Conservation (phyloP, 805 yeast species). For the Citeromyces matritensis region DNA sequence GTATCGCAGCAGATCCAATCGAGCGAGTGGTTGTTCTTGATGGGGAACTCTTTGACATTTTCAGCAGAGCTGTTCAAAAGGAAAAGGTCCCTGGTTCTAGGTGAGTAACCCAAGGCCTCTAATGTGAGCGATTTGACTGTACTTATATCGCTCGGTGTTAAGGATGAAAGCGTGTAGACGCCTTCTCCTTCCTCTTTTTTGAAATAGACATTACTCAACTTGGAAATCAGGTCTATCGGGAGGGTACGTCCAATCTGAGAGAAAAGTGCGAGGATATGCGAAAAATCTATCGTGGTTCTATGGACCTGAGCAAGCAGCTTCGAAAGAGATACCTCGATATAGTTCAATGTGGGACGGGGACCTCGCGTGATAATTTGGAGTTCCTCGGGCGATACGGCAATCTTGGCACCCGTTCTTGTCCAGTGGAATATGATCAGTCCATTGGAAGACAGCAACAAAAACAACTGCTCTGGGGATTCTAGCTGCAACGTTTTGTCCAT, state of each 20-base stretch:
- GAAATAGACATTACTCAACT: conserved; percentile 14
- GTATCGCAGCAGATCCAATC: too few relatives aligned
- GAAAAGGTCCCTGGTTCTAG: too few relatives aligned
- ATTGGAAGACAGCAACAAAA: conserved; percentile 14
- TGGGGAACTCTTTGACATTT: too few relatives aligned
- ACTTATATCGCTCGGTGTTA: neutral
- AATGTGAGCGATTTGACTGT: too few relatives aligned
- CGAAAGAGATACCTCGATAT: conserved; percentile 18
- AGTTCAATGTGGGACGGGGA: conserved; percentile 10
- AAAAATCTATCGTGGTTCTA: conserved; percentile 8
- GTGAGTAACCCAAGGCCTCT: too few relatives aligned
- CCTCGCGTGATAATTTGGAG: conserved; percentile 14
- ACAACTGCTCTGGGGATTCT: conserved; percentile 13
- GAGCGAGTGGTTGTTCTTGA: too few relatives aligned
- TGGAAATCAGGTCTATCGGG: conserved; percentile 11
- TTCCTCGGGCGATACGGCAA: conserved; percentile 11
- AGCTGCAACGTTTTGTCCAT: conserved; percentile 11
- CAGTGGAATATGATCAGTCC: conserved; percentile 17
- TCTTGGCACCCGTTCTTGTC: conserved; percentile 17
- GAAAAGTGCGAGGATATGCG: conserved; percentile 7
- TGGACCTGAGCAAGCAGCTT: conserved; percentile 12
- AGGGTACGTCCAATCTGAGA: conserved; percentile 6
- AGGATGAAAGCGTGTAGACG: conserved; percentile 3
- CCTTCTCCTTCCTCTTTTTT: conserved; percentile 12
- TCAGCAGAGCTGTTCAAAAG: too few relatives aligned